Evolutionary conservation across 768 basidiomycete species (phyloP), one percentile per base, ranked within the genome.

Genomic region (Leccinum sublutescens): DNA sequence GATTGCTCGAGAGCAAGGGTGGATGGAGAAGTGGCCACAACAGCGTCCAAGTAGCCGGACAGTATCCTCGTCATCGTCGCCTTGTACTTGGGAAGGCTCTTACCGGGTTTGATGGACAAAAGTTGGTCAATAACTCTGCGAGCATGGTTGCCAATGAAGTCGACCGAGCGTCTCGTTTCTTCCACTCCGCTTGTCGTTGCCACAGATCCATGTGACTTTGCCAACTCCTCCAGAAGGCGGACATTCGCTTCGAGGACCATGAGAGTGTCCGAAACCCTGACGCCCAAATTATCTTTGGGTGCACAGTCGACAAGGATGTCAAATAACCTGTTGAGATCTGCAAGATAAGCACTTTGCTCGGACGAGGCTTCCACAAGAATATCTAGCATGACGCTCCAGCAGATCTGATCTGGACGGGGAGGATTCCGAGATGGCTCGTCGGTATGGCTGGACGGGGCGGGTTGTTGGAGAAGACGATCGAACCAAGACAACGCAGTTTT

Each of bases 401-500:
- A 80, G 3, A 74, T 60, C 4, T 66, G 59, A 62, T 84, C 80
- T 3, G 91, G 91, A 11, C 80, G 78, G 4, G 79, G 71, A 17
- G 84, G 78, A 0, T 70, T 69, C 10, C 69, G 72, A 7, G 79
- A 69, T 1, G 84, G 72, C 52, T 80, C 74, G 62, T 76, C 82
- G 1, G 79, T 78, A 61, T 78, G 56, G 15, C 56, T 63, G 57
- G 60, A 64, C 63, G 66, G 69, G 64, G 56, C 64, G 66, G 67
- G 71, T 58, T 85, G 81, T 27, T 72, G 68, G 50, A 88, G 72
- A 31, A 93, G 77, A 50, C 83, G 80, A 45, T 86, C 77, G 64
- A 88, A 91, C 93, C 93, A 95, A 5, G 76, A 69, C 47, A 86
- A 64, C 0, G 91, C 91, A 0, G 83, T 86, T 2, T 74, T 64